Evolutionary conservation across 73 alveolate genomes (phyloP).

Genomic region (Tetrahymena elliotti): DNA sequence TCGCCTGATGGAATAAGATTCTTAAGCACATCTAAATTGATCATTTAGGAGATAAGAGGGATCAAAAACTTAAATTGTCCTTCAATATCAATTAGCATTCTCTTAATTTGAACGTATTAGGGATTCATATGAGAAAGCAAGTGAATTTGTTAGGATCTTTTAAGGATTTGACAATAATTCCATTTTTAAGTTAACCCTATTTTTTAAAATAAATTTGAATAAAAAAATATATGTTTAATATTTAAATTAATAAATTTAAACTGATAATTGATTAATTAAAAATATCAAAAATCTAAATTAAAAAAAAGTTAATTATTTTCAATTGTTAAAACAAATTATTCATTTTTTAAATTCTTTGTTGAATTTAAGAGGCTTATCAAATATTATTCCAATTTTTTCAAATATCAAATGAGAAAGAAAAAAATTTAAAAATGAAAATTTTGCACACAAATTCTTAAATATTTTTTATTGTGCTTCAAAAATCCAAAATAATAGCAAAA

Average conservation of each 20-base stretch:
- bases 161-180: not conserved
- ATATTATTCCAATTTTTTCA: not conserved
- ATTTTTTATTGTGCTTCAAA: not conserved
- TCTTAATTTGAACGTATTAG: not conserved
- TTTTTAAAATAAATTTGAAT: not conserved
- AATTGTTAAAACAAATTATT: not conserved
- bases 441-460: too few species aligned
- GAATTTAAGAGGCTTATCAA: not conserved
- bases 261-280: not conserved
- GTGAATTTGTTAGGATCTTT: not conserved
- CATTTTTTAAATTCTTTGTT: too few species aligned
- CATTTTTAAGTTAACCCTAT: not conserved
- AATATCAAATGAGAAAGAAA: not conserved
- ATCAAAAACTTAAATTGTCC: not conserved
- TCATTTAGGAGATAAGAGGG: not conserved
- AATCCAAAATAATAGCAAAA: too few species aligned
- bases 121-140: not conserved
- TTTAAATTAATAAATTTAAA: not conserved
- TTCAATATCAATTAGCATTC: not conserved
- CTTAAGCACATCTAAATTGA: not conserved
- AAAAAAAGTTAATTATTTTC: too few species aligned
- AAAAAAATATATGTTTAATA: not conserved
- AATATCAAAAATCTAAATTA: not conserved
- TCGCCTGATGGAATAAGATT: not conserved
- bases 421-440: too few species aligned